Percentiles rank a stretch among this genome's conserved stretches.
Evolutionary conservation across 257 asterid genomes (phyloP).

Genomic region (Penstemon eatonii): DNA sequence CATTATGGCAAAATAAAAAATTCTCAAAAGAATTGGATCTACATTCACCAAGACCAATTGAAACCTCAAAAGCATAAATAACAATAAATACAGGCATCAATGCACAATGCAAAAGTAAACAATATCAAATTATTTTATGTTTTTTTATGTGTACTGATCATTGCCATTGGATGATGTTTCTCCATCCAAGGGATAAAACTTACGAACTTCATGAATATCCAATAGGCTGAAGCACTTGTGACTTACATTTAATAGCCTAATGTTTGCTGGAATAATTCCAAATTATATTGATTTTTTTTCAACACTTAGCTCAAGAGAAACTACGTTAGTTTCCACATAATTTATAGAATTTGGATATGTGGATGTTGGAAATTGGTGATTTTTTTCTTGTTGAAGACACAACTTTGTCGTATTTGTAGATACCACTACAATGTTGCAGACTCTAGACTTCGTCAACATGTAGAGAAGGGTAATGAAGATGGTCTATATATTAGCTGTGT

Average conservation of each 20-base stretch:
- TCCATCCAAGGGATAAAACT: neutral
- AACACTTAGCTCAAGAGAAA: neutral
- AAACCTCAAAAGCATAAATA: neutral
- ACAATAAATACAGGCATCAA: neutral
- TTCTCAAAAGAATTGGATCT: neutral
- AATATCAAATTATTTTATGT: neutral
- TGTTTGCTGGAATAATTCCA: neutral
- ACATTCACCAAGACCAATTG: neutral
- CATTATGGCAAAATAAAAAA: neutral
- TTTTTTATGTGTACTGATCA: neutral
- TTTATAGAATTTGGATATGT: neutral
- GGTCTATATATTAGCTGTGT: conserved; percentile 90
- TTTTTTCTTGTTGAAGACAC: conserved; percentile 10
- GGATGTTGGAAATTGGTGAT: conserved; percentile 10
- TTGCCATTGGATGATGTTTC: neutral
- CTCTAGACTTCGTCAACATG: conserved; percentile 74
- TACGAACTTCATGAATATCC: neutral
- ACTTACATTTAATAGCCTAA: too few relatives aligned
- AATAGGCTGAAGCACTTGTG: neutral
- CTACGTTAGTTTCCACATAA: neutral
- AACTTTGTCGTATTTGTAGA: conserved; percentile 38
- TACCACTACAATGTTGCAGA: conserved; percentile 86
- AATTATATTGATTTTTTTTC: neutral
- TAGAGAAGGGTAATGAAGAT: conserved; percentile 93
- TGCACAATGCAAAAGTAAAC: neutral